These are phyloP conservation scores for Castanospermum australe DNA, from an alignment of 306 rosid species.

Conservation along the genomic window DNA sequence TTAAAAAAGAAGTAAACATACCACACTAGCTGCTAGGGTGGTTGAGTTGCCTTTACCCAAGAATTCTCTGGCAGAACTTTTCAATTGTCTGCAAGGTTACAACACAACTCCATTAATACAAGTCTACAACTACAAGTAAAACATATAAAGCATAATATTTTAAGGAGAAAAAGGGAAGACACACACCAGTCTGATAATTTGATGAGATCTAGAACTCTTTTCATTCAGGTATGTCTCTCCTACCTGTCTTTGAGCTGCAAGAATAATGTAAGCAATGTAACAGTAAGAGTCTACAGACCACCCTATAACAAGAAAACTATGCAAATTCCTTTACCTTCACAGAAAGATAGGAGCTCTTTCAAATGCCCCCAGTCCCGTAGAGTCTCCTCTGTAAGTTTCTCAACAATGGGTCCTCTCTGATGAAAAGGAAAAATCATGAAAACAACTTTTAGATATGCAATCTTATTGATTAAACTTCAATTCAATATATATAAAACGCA, in stretches of 20 bases:
- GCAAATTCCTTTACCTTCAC: slow-evolving; percentile 73
- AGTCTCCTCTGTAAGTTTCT: slow-evolving; percentile 89
- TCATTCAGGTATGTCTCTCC: slow-evolving; percentile 95
- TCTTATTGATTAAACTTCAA: slow-evolving; percentile 6
- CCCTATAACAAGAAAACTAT: slow-evolving; percentile 23
- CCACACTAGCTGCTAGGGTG: slow-evolving; percentile 92
- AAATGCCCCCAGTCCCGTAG: slow-evolving; percentile 89
- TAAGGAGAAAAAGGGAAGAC: not conserved
- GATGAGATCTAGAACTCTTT: slow-evolving; percentile 97
- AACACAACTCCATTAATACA: slow-evolving; percentile 19
- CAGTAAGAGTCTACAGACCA: slow-evolving; percentile 1
- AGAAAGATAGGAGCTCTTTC: slow-evolving; percentile 76
- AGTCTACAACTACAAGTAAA: not conserved
- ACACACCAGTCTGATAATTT: slow-evolving; percentile 86
- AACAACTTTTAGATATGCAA: slow-evolving; percentile 20
- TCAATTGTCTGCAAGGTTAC: slow-evolving; percentile 76
- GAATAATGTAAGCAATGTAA: slow-evolving; percentile 17
- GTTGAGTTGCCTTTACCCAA: slow-evolving; percentile 91
- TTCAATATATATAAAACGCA: slow-evolving; percentile 12
- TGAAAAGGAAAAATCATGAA: slow-evolving; percentile 30
- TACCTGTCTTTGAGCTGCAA: slow-evolving; percentile 95
- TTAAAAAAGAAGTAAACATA: slow-evolving; percentile 40
- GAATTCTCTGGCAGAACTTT: slow-evolving; percentile 96
- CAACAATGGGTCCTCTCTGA: slow-evolving; percentile 86
- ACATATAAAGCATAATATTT: slow-evolving; percentile 22